Conservation (phyloP, 345 rosid species). For the Brassica rapa region DNA sequence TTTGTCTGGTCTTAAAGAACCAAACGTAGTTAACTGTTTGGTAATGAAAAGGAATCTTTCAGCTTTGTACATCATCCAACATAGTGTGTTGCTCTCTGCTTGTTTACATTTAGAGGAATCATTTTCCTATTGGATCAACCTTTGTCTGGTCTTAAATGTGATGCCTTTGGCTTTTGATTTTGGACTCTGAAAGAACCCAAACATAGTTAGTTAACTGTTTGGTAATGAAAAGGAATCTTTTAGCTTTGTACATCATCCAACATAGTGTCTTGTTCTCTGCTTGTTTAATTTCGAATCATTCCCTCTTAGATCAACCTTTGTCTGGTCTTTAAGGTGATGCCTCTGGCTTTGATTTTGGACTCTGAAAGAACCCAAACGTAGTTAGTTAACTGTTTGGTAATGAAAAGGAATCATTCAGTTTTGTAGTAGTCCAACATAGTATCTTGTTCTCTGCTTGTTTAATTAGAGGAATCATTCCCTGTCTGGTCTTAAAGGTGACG, state of each 20-base stretch:
- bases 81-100: background rate
- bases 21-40: background rate
- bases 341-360: too few relatives aligned
- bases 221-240: background rate
- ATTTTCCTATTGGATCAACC: background rate
- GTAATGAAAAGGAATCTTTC: background rate
- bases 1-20: too few relatives aligned
- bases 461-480: background rate
- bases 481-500: background rate
- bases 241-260: too few relatives aligned
- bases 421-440: background rate
- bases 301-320: too few relatives aligned
- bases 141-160: background rate
- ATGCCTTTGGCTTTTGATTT: background rate
- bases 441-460: background rate
- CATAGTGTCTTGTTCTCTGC: too few relatives aligned
- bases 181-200: background rate
- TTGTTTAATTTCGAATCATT: too few relatives aligned
- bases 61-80: background rate
- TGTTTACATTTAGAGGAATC: background rate
- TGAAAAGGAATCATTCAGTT: background rate
- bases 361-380: too few relatives aligned
- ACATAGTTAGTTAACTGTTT: background rate
- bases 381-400: background rate
- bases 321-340: too few relatives aligned